Conservation (phyloP, 2,329 filamentous ascomycete genomes). For the Microdochium nivale region DNA sequence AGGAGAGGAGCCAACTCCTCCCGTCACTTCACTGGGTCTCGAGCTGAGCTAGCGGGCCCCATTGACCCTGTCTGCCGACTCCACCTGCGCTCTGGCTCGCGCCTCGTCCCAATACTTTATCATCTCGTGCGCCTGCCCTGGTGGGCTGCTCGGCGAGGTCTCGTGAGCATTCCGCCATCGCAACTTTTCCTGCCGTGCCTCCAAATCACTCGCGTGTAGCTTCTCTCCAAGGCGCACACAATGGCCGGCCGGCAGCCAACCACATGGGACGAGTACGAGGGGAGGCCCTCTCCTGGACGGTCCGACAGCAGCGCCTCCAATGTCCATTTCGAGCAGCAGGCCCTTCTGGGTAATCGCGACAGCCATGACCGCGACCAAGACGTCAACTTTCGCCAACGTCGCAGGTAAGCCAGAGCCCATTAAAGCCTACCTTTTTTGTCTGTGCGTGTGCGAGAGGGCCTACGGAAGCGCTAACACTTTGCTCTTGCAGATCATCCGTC, state of each 20-base stretch:
- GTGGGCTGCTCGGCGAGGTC: background rate
- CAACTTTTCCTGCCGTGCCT: background rate
- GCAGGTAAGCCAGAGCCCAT: conserved; percentile 21
- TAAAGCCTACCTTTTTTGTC: conserved; percentile 8
- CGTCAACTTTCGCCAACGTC: conserved; percentile 18
- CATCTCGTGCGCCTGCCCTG: background rate
- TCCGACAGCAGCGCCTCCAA: conserved; percentile 32
- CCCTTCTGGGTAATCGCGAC: conserved; percentile 31
- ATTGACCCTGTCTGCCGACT: background rate
- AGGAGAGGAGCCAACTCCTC: too few relatives aligned
- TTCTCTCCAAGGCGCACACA: conserved; percentile 5
- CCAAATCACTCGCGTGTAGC: background rate
- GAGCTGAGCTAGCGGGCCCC: background rate
- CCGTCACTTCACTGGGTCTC: too few relatives aligned
- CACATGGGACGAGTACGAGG: conserved; percentile 38
- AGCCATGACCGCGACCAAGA: conserved; percentile 23
- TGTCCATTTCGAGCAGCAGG: conserved; percentile 33
- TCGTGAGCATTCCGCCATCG: background rate
- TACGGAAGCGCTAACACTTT: background rate
- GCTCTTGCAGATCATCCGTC: conserved; percentile 44
- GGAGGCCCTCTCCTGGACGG: conserved; percentile 27
- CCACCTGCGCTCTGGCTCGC: background rate
- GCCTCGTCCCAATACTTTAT: background rate
- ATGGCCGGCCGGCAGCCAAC: conserved; percentile 15
- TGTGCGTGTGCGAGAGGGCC: background rate